A percentile compares a stretch with the other conserved stretches of the same genome.
Conservation (phyloP, 495 filamentous ascomycete species). For the Tuber aestivum region DNA sequence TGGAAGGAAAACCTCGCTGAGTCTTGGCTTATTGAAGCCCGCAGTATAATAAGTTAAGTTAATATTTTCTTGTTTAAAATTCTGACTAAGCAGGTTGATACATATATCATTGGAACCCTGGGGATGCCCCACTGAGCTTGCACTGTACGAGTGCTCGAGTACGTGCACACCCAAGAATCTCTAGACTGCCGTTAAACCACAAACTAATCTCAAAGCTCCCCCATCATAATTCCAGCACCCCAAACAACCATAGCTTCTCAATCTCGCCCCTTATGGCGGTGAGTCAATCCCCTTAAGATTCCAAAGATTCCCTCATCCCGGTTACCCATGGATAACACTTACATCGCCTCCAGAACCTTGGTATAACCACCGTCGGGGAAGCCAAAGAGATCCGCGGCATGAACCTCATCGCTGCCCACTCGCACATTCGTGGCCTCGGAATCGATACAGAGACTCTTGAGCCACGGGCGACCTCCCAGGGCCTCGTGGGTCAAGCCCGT, state of each 20-base stretch:
- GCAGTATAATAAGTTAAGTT: neutral
- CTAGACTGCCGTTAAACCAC: neutral
- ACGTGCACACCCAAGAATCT: neutral
- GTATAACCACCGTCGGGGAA: constrained; percentile 86
- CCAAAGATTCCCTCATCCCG: neutral
- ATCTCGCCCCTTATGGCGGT: neutral
- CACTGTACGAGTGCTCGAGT: neutral
- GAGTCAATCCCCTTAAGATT: neutral
- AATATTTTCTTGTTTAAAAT: neutral
- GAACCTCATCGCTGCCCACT: constrained; percentile 96
- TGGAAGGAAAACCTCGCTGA: neutral
- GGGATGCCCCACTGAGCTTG: neutral
- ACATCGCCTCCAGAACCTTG: constrained; percentile 21
- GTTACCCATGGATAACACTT: neutral
- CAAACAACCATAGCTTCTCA: neutral
- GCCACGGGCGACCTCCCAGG: constrained; percentile 78
- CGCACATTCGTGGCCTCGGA: constrained; percentile 91
- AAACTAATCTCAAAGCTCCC: neutral
- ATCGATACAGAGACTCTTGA: constrained; percentile 89
- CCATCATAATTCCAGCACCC: neutral
- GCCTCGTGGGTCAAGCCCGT: constrained; percentile 94
- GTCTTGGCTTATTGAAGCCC: neutral
- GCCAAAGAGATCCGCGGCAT: constrained; percentile 87
- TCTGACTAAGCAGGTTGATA: neutral
- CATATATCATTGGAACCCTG: neutral